Base-by-base conservation (phyloP, 1,139 yeast species). In the Kodamaea ohmeri region DNA sequence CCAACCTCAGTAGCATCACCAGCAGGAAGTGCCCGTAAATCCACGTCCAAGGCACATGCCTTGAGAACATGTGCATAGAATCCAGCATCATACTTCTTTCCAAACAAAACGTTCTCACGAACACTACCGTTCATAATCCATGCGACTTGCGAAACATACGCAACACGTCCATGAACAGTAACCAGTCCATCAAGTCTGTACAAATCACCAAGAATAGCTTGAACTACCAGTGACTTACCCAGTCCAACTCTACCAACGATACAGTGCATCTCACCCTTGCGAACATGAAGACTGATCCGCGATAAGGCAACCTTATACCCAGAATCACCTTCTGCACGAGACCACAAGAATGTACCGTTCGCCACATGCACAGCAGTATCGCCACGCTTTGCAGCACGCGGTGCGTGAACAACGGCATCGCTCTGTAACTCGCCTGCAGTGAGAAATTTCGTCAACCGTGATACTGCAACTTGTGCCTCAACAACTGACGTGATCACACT, bases 101-200 rank as follows among this genome's bases (percentile, higher is more conserved):
- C 97, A 65, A 92, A 92, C 46, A 88, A 59, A 53, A 92, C 85
- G 55, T 92, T 92, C 25, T 90, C 97, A 52, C 80, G 84, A 12
- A 92, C 89, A 6, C 95, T 71, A 34, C 95, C 96, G 56, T 92
- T 92, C 87, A 88, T 87, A 44, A 92, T 88, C 97, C 97, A 92
- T 2, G 97, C 74, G 37, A 70, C 71, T 63, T 92, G 98, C 3
- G 97, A 84, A 31, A 86, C 96, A 61, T 90, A 92, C 0, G 97
- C 97, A 30, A 89, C 71, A 33, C 76, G 73, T 37, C 98, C 98
- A 52, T 78, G 83, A 22, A 85, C 74, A 25, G 68, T 68, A 3
- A 87, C 94, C 26, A 73, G 65, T 39, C 98, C 98, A 38, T 78
- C 77, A 20, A 83, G 72, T 60, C 86, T 84, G 61, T 85, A 82